Conservation (phyloP, 2,329 filamentous ascomycete species). For the Aspergillus udagawae region DNA sequence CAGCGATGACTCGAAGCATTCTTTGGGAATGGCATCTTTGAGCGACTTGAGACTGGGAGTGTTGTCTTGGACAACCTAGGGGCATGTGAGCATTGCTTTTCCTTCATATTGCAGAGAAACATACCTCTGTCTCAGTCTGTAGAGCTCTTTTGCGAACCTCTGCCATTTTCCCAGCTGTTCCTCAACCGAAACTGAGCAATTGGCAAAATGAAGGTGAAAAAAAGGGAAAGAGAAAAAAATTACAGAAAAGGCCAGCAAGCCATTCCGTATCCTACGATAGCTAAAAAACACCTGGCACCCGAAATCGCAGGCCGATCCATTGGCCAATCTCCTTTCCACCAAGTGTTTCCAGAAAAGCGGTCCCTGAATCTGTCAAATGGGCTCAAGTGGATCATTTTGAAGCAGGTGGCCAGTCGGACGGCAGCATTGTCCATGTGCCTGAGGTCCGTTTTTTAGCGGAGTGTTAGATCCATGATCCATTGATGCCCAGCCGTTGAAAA, state of each 20-base stretch:
- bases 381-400: not conserved
- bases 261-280: not conserved
- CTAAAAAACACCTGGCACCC: not conserved
- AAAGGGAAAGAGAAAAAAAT: not conserved
- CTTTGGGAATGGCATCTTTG: conserved; percentile 52
- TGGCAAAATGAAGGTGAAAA: not conserved
- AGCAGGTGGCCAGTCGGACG: not conserved
- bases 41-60: conserved; percentile 17
- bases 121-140: not conserved
- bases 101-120: not conserved
- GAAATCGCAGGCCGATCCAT: not conserved
- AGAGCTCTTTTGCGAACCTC: not conserved
- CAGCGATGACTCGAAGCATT: conserved; percentile 58
- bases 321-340: not conserved
- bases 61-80: not conserved
- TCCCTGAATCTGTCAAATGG: not conserved
- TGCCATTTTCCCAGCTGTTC: not conserved
- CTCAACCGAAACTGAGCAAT: not conserved
- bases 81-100: not conserved
- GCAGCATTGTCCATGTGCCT: not conserved
- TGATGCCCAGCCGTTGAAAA: not conserved
- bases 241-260: not conserved
- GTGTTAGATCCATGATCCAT: not conserved
- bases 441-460: not conserved
- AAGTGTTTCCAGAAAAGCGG: not conserved